Evolutionary conservation across 2,329 filamentous ascomycete genomes (phyloP).

Genomic region (Fusarium sp.): DNA sequence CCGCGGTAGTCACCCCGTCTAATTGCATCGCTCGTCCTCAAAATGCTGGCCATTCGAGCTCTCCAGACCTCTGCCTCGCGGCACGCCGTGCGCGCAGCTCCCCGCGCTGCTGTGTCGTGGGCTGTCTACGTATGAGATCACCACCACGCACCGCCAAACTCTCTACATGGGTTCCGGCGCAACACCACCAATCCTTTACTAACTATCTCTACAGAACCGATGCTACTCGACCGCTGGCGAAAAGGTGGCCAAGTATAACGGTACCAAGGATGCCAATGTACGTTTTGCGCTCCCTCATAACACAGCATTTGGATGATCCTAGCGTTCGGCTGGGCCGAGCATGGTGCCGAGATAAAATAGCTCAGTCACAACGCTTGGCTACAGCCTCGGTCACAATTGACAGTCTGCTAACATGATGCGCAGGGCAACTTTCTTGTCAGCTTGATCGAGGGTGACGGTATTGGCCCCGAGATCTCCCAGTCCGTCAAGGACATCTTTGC

Average conservation of each 20-base stretch:
- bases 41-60: slow-evolving; percentile 86
- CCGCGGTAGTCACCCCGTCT: slow-evolving; percentile 25
- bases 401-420: slow-evolving; percentile 42
- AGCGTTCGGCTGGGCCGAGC: slow-evolving; percentile 44
- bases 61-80: slow-evolving; percentile 79
- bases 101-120: slow-evolving; percentile 63
- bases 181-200: slow-evolving; percentile 29
- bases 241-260: slow-evolving; percentile 92
- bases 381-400: slow-evolving; percentile 25
- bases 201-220: slow-evolving; percentile 58
- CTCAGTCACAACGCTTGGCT: slow-evolving; percentile 49
- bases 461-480: slow-evolving; percentile 96
- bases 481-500: slow-evolving; percentile 99
- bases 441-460: slow-evolving; percentile 98
- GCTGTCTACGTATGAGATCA: slow-evolving; percentile 51
- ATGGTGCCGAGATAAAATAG: slow-evolving; percentile 53
- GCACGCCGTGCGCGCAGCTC: slow-evolving; percentile 81
- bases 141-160: slow-evolving; percentile 22
- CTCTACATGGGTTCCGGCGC: slow-evolving; percentile 24
- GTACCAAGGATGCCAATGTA: slow-evolving; percentile 89
- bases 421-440: slow-evolving; percentile 96
- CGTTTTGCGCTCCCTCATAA: slow-evolving; percentile 52
- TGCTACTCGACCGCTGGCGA: slow-evolving; percentile 75
- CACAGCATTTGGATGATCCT: slow-evolving; percentile 15
- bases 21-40: slow-evolving; percentile 53